Conservation (phyloP, 805 yeast species). For the Scheffersomyces lignosus region DNA sequence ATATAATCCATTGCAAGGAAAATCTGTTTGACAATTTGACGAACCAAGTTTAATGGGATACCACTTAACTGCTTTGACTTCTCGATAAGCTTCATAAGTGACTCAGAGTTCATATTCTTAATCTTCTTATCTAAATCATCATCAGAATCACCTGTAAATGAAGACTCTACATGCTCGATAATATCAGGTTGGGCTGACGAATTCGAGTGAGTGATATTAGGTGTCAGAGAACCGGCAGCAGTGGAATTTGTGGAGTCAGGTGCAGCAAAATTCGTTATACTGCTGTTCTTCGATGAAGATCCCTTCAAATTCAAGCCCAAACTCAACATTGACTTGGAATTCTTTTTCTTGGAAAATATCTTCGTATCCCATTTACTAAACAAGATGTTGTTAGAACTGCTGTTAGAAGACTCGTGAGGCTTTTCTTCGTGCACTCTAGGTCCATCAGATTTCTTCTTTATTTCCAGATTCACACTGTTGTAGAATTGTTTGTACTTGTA, state of each 20-base stretch:
- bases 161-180: conserved; percentile 1
- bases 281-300: not conserved
- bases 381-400: conserved; percentile 7
- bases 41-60: conserved; percentile 53
- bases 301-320: conserved; percentile 14
- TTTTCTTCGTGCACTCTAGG: conserved; percentile 1
- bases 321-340: conserved; percentile 21
- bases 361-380: conserved; percentile 20
- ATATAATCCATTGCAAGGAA: conserved; percentile 56
- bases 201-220: not conserved
- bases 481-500: conserved; percentile 46
- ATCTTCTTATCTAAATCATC: conserved; percentile 8
- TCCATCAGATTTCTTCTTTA: conserved; percentile 1
- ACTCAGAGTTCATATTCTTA: conserved; percentile 15
- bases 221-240: not conserved
- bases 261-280: too few relatives aligned
- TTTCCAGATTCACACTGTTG: conserved; percentile 22
- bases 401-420: conserved; percentile 2
- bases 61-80: conserved; percentile 49
- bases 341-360: conserved; percentile 12
- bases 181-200: not conserved
- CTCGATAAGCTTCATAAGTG: conserved; percentile 31
- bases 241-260: not conserved
- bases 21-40: conserved; percentile 57
- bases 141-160: not conserved